Evolutionary conservation across 1,284 basidiomycete genomes (phyloP).

Genomic region (Naganishia sp.): DNA sequence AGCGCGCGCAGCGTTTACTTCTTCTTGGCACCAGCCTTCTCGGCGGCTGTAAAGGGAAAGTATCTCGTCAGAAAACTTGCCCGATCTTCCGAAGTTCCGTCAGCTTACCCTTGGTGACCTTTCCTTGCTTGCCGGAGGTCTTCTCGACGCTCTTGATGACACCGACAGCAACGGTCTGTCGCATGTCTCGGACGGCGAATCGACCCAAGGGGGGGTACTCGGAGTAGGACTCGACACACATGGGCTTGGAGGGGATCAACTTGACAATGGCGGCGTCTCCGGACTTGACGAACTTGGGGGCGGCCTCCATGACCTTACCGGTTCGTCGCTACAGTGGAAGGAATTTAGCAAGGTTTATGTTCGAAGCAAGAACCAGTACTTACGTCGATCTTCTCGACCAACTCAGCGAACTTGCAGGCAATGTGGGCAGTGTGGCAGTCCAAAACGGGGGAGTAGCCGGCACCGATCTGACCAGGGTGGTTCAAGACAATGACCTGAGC

Average conservation of each 20-base stretch:
- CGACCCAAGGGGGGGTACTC: slow-evolving; percentile 99
- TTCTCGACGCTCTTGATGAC: slow-evolving; percentile 96
- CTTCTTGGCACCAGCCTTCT: slow-evolving; percentile 88
- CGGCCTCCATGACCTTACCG: slow-evolving; percentile 84
- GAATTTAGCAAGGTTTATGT: neutral
- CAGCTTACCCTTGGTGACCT: slow-evolving; percentile 42
- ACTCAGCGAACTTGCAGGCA: slow-evolving; percentile 98
- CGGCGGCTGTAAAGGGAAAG: slow-evolving; percentile 63
- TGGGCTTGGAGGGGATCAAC: slow-evolving; percentile 70
- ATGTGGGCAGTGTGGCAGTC: slow-evolving; percentile 99
- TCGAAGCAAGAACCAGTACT: neutral
- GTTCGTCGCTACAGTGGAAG: slow-evolving; percentile 61
- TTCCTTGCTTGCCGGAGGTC: slow-evolving; percentile 72
- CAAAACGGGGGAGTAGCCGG: slow-evolving; percentile 82
- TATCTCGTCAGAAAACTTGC: slow-evolving; percentile 2
- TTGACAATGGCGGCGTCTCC: slow-evolving; percentile 85
- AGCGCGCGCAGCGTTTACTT: slow-evolving; percentile 63
- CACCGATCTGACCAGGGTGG: slow-evolving; percentile 99
- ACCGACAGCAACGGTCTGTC: slow-evolving; percentile 95
- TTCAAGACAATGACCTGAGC: slow-evolving; percentile 99
- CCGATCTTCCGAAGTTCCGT: neutral
- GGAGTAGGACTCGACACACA: slow-evolving; percentile 92
- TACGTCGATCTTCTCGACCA: slow-evolving; percentile 99
- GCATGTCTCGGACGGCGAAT: slow-evolving; percentile 84
- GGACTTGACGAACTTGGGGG: slow-evolving; percentile 96